phyloP scores from a whole-genome alignment of 768 basidiomycete species.

The Phanerochaete sordida region DNA sequence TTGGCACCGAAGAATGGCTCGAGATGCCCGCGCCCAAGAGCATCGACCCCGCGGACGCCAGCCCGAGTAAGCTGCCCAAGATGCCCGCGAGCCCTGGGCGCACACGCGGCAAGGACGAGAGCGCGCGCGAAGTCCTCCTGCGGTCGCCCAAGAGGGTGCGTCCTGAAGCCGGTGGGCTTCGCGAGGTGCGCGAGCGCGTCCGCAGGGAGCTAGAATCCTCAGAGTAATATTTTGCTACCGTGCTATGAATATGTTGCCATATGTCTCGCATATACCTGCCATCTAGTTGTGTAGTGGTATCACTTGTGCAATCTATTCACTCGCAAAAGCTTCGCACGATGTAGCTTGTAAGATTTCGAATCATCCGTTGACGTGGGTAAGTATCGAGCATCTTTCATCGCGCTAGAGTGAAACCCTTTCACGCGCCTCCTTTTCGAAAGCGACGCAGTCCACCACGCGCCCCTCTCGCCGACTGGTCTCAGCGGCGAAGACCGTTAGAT shows the following conservation, averaged over 20 bases:
- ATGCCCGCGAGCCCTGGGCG: constrained; percentile 35
- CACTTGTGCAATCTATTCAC: constrained; percentile 1
- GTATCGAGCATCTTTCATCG: background rate
- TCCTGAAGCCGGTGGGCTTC: constrained; percentile 66
- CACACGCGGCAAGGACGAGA: constrained; percentile 47
- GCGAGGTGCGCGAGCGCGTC: constrained; percentile 80
- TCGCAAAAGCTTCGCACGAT: background rate
- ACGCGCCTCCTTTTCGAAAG: constrained; percentile 51
- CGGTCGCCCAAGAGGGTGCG: constrained; percentile 74
- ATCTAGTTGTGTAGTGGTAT: background rate
- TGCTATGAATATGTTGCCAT: background rate
- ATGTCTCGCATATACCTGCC: background rate
- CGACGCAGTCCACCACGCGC: constrained; percentile 61
- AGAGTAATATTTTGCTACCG: background rate
- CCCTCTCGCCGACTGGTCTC: constrained; percentile 73
- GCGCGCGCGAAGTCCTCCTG: constrained; percentile 55
- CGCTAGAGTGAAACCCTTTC: constrained; percentile 21
- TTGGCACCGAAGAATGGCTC: constrained; percentile 54
- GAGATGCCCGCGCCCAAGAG: constrained; percentile 50
- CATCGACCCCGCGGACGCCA: constrained; percentile 2
- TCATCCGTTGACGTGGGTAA: no score
- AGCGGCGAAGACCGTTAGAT: constrained; percentile 85
- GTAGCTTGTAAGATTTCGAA: background rate
- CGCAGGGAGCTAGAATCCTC: constrained; percentile 62
- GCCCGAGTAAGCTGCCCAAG: constrained; percentile 22